phyloP scores from a whole-genome alignment of 2,329 filamentous ascomycete genomes.

The Penicillium sp. region DNA sequence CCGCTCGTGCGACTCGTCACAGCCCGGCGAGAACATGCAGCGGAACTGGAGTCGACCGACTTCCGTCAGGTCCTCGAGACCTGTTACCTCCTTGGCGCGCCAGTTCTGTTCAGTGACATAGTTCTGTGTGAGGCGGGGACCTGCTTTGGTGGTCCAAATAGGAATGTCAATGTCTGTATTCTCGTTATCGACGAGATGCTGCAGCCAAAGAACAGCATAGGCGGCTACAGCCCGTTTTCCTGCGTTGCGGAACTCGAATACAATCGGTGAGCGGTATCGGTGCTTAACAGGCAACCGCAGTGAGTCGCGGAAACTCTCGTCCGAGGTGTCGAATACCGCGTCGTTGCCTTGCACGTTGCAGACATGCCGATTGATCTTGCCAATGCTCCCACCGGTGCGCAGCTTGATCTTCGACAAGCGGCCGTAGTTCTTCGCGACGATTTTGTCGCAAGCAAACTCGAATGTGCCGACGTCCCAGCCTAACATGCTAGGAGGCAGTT shows the following conservation, averaged over 20 bases:
- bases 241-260: constrained; percentile 73
- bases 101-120: constrained; percentile 80
- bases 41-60: constrained; percentile 75
- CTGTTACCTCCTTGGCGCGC: constrained; percentile 55
- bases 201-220: constrained; percentile 78
- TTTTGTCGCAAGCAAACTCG: constrained; percentile 68
- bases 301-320: constrained; percentile 47
- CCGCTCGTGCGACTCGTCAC: constrained; percentile 73
- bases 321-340: constrained; percentile 54
- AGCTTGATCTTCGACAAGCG: constrained; percentile 64
- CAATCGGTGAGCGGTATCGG: constrained; percentile 81
- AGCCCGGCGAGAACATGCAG: constrained; percentile 80
- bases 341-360: constrained; percentile 58
- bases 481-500: constrained; percentile 74
- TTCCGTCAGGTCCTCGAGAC: constrained; percentile 69
- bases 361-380: constrained; percentile 58
- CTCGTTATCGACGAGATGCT: constrained; percentile 75
- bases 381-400: constrained; percentile 77
- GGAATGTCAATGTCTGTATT: constrained; percentile 75
- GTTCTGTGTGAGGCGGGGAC: constrained; percentile 75
- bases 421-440: constrained; percentile 59
- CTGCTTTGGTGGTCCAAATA: constrained; percentile 76
- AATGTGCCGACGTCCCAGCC: constrained; percentile 97
- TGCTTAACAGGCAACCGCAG: constrained; percentile 80
- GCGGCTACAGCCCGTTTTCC: constrained; percentile 65